Base-by-base conservation (phyloP, 805 yeast genomes). In the Kodamaea neixiangensis region DNA sequence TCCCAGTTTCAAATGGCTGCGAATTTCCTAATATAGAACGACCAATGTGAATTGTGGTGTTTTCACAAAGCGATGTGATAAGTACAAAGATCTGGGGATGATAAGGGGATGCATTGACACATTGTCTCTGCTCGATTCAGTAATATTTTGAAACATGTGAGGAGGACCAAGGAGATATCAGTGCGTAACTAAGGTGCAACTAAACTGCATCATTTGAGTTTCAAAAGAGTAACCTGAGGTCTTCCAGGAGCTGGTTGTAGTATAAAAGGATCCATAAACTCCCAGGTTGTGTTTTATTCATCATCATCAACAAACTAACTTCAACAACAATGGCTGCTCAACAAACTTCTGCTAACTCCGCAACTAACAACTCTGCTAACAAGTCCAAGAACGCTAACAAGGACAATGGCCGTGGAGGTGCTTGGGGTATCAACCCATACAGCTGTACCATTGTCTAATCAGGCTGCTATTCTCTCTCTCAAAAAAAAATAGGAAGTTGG, bases 361-460 rank as follows among this genome's bases (percentile, higher is more conserved):
- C 41, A 3, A 15, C 41, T 5, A 37, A 17, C 41, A 17, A 14
- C 21, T 4, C 41, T 37, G 41, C 41, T 3, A 37, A 15, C 41
- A 37, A 37, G 41, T 37, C 41, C 21, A 17, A 37, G 21, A 37
- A 37, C 21, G 19, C 41, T 37, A 17, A 17, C 13, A 37, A 37
- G 41, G 41, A 37, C 41, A 37, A 17, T 9, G n/a, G 5, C 41
- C n/a, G 41, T 14, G 19, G 9, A 7, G 41, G 41, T 37, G 4
- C 41, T 11, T 37, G 41, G 41, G 41, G 41, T 37, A 17, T 37
- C 13, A 37, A 37, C 41, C 41, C 41, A 17, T 37, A 37, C 19
- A 13, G 21, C 3, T 37, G 41, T 37, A 37, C 41, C 21, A 37
- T 37, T 17, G 41, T 37, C 41, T 37, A 37, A 17, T 9, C 10